phyloP scores from a whole-genome alignment of 306 rosid species.

The Ormosia emarginata region DNA sequence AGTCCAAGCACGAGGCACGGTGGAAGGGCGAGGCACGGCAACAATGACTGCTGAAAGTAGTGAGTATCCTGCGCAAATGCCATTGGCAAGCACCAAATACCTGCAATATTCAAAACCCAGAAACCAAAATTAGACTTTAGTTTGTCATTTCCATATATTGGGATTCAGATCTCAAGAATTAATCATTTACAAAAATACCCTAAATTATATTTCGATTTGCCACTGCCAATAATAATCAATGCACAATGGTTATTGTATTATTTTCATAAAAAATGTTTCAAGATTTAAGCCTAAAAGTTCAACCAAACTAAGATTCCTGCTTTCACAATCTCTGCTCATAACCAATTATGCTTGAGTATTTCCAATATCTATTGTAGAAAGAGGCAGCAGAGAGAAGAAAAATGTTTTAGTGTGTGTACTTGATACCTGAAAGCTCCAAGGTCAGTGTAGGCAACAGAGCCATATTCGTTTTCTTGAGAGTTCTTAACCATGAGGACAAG shows the following conservation, averaged over 20 bases:
- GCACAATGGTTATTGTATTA: neutral
- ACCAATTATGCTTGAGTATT: neutral
- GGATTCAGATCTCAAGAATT: neutral
- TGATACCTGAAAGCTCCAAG: constrained; percentile 76
- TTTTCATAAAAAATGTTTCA: neutral
- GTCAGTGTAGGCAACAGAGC: constrained; percentile 66
- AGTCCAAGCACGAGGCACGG: constrained; percentile 71
- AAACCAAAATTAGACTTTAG: neutral
- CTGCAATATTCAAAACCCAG: constrained; percentile 29
- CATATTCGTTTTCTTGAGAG: constrained; percentile 62
- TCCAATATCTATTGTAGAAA: neutral
- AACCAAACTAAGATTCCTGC: neutral
- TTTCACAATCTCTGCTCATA: neutral
- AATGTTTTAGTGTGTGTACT: neutral
- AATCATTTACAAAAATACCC: neutral
- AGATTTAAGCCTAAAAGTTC: neutral
- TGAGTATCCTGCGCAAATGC: constrained; percentile 89
- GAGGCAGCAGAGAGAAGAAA: neutral
- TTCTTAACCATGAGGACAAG: constrained; percentile 80
- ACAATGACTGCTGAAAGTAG: constrained; percentile 65
- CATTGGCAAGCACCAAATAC: constrained; percentile 89
- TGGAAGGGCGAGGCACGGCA: constrained; percentile 61
- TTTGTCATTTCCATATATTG: neutral
- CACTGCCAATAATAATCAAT: neutral
- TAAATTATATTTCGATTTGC: neutral